Base-by-base conservation (phyloP, 768 basidiomycete genomes). In the Mycena albidolilacea region DNA sequence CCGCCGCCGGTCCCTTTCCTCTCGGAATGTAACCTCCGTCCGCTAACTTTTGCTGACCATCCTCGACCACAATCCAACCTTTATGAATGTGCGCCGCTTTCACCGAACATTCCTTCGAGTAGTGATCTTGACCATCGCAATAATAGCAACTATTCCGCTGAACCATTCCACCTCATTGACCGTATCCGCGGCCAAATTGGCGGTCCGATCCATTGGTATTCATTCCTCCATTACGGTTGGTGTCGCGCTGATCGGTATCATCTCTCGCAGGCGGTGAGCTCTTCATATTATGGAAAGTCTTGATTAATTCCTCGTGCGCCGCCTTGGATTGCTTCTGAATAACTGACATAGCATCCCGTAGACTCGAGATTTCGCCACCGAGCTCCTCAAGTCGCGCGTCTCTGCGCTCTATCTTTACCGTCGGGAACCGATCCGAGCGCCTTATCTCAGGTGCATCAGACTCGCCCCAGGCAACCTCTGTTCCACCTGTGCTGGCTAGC, bases 221-320 rank as follows among this genome's bases (percentile, higher is more conserved):
- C 55, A 39, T 41, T 17, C 17, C 65, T 2, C 44, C 2, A 12
- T 21, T 12, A 14, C 3, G 30, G 30, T 30, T 30, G 30, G n/a
- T 7, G 21, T 44, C 69, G 11, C 71, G 38, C 19, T 55, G 46
- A n/a, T 72, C 71, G 21, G 38, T 44, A 46, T 72, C 59, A 1
- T 72, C 65, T 7, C 59, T 23, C 1, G 64, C n/a, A 41, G 71
- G 59, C 3, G 8, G 3, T 2, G 59, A 46, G 17, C 23, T 54
- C 17, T 44, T 37, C 38, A 35, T 21, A 7, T 41, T 64, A 3
- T 64, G 60, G 15, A 72, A 55, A 3, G 60, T 52, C 38, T 67
- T 72, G 61, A 72, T 57, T 35, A 72, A 46, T 19, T 71, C 70
- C n/a, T 55, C 70, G 14, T 71, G 70, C n/a, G 63, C 57, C 1